These are phyloP conservation scores for Globisporangium solare DNA, from an alignment of 352 stramenopile species.

Conservation along the genomic window DNA sequence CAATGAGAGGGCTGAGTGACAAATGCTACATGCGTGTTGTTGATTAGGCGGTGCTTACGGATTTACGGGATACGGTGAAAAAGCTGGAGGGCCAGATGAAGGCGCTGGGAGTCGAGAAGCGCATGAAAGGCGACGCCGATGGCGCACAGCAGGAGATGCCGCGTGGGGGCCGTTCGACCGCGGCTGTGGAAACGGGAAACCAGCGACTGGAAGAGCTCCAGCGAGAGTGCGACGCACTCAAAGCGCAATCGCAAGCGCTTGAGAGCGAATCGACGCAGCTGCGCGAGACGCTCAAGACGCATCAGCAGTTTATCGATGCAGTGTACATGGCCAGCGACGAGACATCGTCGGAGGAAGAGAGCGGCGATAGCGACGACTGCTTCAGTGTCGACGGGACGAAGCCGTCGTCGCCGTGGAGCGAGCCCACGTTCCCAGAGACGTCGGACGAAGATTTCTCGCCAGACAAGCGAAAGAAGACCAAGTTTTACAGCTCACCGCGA, in stretches of 20 bases:
- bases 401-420: constrained; percentile 16
- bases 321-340: constrained; percentile 21
- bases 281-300: constrained; percentile 31
- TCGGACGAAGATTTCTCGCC: constrained; percentile 39
- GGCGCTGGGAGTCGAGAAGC: constrained; percentile 18
- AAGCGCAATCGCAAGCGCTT: constrained; percentile 35
- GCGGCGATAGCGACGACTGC: constrained; percentile 13
- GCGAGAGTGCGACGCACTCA: constrained; percentile 29
- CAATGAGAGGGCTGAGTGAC: too few species aligned
- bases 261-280: constrained; percentile 36
- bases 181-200: neutral
- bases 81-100: constrained; percentile 47
- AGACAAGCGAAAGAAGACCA: constrained; percentile 15
- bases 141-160: neutral
- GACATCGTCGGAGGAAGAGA: constrained; percentile 8
- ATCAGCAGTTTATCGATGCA: constrained; percentile 36
- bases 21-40: neutral
- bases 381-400: neutral
- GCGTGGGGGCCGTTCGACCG: too few species aligned
- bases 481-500: constrained; percentile 27
- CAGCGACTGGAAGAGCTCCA: constrained; percentile 23
- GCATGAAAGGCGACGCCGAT: constrained; percentile 13
- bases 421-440: constrained; percentile 12
- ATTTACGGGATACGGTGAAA: constrained; percentile 46
- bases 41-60: constrained; percentile 39